Evolutionary conservation across 2,329 filamentous ascomycete species (phyloP).

Genomic region (Falciphora oryzae): DNA sequence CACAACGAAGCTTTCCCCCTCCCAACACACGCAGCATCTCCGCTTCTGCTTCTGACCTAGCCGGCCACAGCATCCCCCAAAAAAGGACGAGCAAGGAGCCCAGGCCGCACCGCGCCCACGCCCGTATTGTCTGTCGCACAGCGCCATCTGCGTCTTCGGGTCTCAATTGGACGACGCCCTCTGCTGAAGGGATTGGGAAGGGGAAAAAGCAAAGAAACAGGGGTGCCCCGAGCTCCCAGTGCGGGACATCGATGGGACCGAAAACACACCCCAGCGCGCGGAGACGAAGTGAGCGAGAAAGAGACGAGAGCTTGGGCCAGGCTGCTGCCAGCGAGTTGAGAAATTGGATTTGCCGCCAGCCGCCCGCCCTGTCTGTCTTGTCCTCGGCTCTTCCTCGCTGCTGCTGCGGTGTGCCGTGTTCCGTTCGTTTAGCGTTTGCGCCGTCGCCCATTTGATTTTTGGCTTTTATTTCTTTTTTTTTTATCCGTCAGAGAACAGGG

Average conservation of each 20-base stretch:
- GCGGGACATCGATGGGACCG: neutral
- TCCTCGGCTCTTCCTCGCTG: neutral
- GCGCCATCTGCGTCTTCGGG: too few species aligned
- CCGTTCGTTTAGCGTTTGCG: constrained; percentile 1
- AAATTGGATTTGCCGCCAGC: neutral
- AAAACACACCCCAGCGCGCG: neutral
- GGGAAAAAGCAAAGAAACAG: neutral
- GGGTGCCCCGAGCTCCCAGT: neutral
- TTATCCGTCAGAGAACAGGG: neutral
- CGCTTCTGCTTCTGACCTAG: neutral
- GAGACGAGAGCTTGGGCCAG: neutral
- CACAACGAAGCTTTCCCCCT: neutral
- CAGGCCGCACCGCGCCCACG: neutral
- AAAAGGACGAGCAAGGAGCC: neutral
- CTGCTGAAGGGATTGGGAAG: neutral
- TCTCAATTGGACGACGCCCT: neutral
- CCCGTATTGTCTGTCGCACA: neutral
- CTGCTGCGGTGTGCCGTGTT: neutral
- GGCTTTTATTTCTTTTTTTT: neutral
- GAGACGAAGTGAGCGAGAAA: neutral
- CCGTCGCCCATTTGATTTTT: neutral
- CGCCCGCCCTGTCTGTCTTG: neutral
- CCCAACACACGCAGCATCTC: neutral
- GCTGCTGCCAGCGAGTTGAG: neutral
- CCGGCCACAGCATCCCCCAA: neutral